A percentile compares a stretch with the other conserved stretches of the same genome.
Conservation (phyloP, 805 yeast genomes). For the Kodamaea laetipori region DNA sequence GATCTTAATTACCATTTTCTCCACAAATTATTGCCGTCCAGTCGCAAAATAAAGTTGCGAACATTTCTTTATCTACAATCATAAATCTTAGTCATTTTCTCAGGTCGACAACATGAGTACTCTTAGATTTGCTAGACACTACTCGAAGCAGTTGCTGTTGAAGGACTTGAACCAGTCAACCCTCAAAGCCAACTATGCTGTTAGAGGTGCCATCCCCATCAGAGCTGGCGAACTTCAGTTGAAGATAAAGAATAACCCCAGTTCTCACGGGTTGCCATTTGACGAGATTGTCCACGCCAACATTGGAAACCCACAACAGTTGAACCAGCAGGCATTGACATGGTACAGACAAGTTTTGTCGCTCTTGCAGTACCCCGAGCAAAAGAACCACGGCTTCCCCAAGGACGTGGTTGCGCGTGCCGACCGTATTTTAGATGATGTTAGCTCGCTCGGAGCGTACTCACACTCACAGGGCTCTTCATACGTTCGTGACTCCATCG, state of each 20-base stretch:
- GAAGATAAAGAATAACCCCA: constrained; percentile 47
- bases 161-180: constrained; percentile 62
- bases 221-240: constrained; percentile 82
- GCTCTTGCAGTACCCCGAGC: constrained; percentile 78
- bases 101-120: not conserved
- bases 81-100: too few species aligned
- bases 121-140: constrained; percentile 7
- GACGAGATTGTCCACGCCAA: constrained; percentile 80
- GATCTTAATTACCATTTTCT: not conserved
- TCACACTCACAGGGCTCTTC: constrained; percentile 90
- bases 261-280: constrained; percentile 73
- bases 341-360: constrained; percentile 92
- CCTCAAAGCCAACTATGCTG: constrained; percentile 90
- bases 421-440: constrained; percentile 51
- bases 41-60: not conserved
- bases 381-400: constrained; percentile 46
- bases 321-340: constrained; percentile 92
- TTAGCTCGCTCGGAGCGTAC: constrained; percentile 92
- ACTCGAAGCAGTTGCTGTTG: constrained; percentile 11
- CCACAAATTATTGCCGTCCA: not conserved
- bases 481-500: constrained; percentile 72
- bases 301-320: constrained; percentile 97
- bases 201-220: constrained; percentile 90
- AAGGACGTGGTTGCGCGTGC: constrained; percentile 79
- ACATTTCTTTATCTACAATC: too few species aligned